Evolutionary conservation across 257 asterid genomes (phyloP).

Genomic region (Solanum megistacrolobum): DNA sequence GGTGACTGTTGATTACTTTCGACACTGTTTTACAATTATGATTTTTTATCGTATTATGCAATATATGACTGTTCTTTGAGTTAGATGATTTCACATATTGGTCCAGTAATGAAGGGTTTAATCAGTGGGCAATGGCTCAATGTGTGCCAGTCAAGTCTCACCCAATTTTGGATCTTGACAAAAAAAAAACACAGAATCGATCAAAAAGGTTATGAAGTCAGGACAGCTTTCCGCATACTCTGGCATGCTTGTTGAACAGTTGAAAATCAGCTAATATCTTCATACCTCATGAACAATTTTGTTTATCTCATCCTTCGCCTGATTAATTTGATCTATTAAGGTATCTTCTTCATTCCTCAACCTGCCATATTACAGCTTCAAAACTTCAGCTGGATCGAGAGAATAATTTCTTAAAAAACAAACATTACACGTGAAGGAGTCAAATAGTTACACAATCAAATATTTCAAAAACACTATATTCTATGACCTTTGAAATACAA

Average conservation of each 20-base stretch:
- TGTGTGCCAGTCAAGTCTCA: background rate
- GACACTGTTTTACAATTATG: background rate
- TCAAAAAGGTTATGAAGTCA: background rate
- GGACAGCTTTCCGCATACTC: background rate
- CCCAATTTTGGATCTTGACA: background rate
- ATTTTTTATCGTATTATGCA: background rate
- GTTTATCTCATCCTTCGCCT: constrained; percentile 33
- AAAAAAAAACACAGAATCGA: background rate
- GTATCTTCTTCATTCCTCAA: constrained; percentile 58
- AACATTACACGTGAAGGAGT: background rate
- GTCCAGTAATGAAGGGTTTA: background rate
- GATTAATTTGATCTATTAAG: constrained; percentile 15
- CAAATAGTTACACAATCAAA: background rate
- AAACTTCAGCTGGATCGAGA: constrained; percentile 17
- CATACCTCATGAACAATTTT: constrained; percentile 43
- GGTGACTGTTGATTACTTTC: background rate
- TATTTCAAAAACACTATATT: background rate
- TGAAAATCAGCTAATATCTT: background rate
- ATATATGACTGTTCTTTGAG: background rate
- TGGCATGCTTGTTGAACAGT: background rate
- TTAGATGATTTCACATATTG: background rate
- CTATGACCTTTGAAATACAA: constrained; percentile 41
- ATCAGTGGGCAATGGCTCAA: background rate
- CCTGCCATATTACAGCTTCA: constrained; percentile 26
- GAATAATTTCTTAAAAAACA: background rate